phyloP scores from a whole-genome alignment of 768 basidiomycete species.

The Auricularia cornea region DNA sequence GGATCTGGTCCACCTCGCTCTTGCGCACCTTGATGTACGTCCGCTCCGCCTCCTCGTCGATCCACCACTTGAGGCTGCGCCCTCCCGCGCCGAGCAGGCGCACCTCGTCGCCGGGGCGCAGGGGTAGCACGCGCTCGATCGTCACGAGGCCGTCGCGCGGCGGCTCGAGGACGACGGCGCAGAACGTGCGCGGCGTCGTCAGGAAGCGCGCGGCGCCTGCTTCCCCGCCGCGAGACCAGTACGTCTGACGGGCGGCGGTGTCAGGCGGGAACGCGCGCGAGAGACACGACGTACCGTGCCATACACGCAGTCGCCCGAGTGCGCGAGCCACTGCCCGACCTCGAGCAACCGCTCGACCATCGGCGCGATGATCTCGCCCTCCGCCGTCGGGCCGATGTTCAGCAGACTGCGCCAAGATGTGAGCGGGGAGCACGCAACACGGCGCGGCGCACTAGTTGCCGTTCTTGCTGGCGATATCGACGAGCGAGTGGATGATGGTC shows the following conservation, averaged over 20 bases:
- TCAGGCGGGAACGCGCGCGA: no score
- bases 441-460: conserved; percentile 45
- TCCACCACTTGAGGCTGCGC: conserved; percentile 13
- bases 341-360: conserved; percentile 40
- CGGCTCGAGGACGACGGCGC: conserved; percentile 35
- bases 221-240: conserved; percentile 41
- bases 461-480: conserved; percentile 54
- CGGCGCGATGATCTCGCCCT: conserved; percentile 43
- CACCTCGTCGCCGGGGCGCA: conserved; percentile 36
- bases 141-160: conserved; percentile 27
- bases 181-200: conserved; percentile 43
- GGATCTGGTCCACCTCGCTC: conserved; percentile 15
- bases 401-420: no score
- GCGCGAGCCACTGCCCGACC: conserved; percentile 45
- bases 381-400: conserved; percentile 47
- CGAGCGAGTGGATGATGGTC: conserved; percentile 41
- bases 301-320: conserved; percentile 44
- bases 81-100: conserved; percentile 26
- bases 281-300: conserved; percentile 33
- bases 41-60: conserved; percentile 5
- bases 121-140: conserved; percentile 34
- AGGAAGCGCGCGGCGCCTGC: conserved; percentile 37
- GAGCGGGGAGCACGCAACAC: no score
- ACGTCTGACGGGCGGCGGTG: no score
- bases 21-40: conserved; percentile 21